Evolutionary conservation across 2,329 filamentous ascomycete species (phyloP).

Genomic region (Colletotrichum spinosum): DNA sequence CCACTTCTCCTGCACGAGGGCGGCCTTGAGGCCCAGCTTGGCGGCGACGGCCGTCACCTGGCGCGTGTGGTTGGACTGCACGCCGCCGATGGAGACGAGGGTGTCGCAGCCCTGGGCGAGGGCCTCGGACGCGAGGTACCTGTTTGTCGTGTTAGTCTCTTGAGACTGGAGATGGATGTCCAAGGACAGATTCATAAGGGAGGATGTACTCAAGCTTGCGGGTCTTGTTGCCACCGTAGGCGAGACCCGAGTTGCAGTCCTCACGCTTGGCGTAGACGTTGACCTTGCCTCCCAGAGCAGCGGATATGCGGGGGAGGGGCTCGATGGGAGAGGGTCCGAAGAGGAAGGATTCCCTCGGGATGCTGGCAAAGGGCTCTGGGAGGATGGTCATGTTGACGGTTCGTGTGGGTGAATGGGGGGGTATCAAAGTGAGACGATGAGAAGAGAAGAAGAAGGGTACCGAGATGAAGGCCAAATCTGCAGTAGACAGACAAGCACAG

Average conservation of each 20-base stretch:
- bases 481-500: neutral
- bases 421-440: slow-evolving; percentile 10
- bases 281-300: slow-evolving; percentile 69
- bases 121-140: slow-evolving; percentile 74
- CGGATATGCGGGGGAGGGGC: slow-evolving; percentile 71
- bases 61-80: slow-evolving; percentile 78
- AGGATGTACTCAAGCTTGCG: slow-evolving; percentile 71
- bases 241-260: slow-evolving; percentile 76
- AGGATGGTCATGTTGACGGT: slow-evolving; percentile 48
- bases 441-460: neutral
- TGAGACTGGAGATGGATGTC: neutral
- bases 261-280: slow-evolving; percentile 78
- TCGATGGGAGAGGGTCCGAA: slow-evolving; percentile 79
- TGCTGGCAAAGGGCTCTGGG: slow-evolving; percentile 71
- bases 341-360: slow-evolving; percentile 71
- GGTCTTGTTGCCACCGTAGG: slow-evolving; percentile 77
- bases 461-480: neutral
- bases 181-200: neutral
- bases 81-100: slow-evolving; percentile 74
- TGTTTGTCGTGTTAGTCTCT: slow-evolving; percentile 40
- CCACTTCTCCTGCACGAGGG: slow-evolving; percentile 76
- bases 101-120: slow-evolving; percentile 68
- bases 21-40: slow-evolving; percentile 65
- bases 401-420: neutral
- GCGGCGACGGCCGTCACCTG: slow-evolving; percentile 73